Base-by-base conservation (phyloP, 2,329 filamentous ascomycete genomes). In the Neonectria faginata region DNA sequence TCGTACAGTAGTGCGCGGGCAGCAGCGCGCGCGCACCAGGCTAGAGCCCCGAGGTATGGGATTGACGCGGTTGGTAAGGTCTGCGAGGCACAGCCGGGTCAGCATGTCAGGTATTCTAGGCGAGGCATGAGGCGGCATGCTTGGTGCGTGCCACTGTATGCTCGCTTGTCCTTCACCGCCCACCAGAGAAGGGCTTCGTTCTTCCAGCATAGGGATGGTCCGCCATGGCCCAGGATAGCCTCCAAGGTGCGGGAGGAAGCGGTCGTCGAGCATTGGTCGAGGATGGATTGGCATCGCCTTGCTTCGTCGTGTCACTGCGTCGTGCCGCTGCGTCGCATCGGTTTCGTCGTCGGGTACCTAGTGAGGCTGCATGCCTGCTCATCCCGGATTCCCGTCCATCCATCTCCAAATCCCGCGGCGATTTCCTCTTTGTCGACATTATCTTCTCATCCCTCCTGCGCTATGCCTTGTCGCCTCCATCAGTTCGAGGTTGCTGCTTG, bases 1-100 rank as follows among this genome's bases (percentile, higher is more conserved):
- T 67, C 62, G 45, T 64, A 69, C 69, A 69, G 68, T 71, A 69
- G 69, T 63, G 62, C 67, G 65, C 65, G 52, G 59, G 59, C 67
- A 62, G 67, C 66, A 69, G 51, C 53, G 65, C 64, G 56, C 41
- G 48, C 60, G 53, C 54, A 47, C 48, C 56, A 51, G 56, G 48
- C 52, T 41, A 33, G 48, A 62, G 31, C 36, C 12, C 31, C 12
- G 58, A 61, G 29, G 22, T 41, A 62, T 47, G 29, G 45, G 39
- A 47, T 20, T 48, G 54, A 42, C 41, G 48, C 42, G 31, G 54
- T 48, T 57, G 39, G 47, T 33, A 48, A 25, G n/a, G 29, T 31
- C 53, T 27, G 47, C 47, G 50, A 57, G 48, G 48, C 48, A 51
- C 47, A 51, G 48, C 29, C 48, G 29, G 48, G 16, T 51, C 48